Conservation (phyloP, 352 stramenopile species). For the Phytophthora colocasiae region DNA sequence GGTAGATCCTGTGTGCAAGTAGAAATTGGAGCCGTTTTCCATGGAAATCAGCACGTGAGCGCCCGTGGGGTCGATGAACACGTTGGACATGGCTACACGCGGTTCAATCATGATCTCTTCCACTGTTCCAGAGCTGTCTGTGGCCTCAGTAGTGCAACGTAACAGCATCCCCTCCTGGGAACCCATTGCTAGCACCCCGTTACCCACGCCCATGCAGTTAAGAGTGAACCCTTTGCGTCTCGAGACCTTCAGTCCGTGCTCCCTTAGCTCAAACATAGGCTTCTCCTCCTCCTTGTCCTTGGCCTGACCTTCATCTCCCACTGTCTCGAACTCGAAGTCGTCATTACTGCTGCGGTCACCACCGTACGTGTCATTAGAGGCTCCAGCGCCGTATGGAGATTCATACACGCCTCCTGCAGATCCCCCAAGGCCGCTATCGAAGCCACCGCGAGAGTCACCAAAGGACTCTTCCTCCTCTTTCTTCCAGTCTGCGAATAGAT, state of each 20-base stretch:
- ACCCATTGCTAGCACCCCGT: constrained; percentile 82
- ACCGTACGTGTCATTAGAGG: constrained; percentile 32
- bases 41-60: constrained; percentile 85
- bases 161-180: constrained; percentile 85
- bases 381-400: constrained; percentile 45
- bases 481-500: constrained; percentile 91
- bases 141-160: constrained; percentile 80
- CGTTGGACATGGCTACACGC: constrained; percentile 78
- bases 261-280: constrained; percentile 88
- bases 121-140: constrained; percentile 70
- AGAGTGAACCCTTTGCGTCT: constrained; percentile 87
- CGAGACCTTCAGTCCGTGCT: constrained; percentile 88
- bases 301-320: constrained; percentile 46
- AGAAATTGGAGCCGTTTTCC: constrained; percentile 91
- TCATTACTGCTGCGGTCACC: constrained; percentile 54
- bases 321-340: constrained; percentile 84
- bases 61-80: constrained; percentile 87
- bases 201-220: constrained; percentile 82
- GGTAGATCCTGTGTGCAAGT: constrained; percentile 76
- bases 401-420: constrained; percentile 37
- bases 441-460: constrained; percentile 30
- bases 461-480: constrained; percentile 69
- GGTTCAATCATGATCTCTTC: constrained; percentile 93
- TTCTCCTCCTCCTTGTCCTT: constrained; percentile 72
- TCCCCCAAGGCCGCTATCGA: constrained; percentile 11